Percentiles rank a stretch among this genome's conserved stretches.
Evolutionary conservation across 2,329 filamentous ascomycete species (phyloP).

Genomic region (Colletotrichum paranaense): DNA sequence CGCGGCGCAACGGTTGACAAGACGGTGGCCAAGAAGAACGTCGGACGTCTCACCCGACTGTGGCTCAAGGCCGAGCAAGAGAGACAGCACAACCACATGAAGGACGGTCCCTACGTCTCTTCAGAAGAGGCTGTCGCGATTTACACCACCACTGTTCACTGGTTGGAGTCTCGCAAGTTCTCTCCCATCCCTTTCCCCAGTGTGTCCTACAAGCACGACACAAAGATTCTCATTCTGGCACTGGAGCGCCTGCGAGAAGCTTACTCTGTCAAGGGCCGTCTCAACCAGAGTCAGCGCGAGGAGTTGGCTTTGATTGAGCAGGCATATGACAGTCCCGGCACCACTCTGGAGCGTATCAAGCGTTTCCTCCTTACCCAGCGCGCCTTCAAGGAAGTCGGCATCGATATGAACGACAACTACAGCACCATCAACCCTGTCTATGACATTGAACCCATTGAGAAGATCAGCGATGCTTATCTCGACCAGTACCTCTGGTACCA

Average conservation of each 20-base stretch:
- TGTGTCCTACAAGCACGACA: conserved; percentile 99
- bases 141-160: conserved; percentile 98
- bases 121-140: conserved; percentile 99
- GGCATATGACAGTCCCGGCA: conserved; percentile 97
- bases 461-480: conserved; percentile 98
- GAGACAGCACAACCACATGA: conserved; percentile 99
- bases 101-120: conserved; percentile 97
- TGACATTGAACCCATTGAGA: conserved; percentile 98
- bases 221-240: conserved; percentile 96
- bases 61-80: conserved; percentile 99
- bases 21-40: conserved; percentile 99
- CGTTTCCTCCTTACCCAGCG: conserved; percentile 95
- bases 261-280: conserved; percentile 95
- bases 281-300: conserved; percentile 98
- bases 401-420: conserved; percentile 99
- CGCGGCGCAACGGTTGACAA: conserved; percentile 98
- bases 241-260: conserved; percentile 93
- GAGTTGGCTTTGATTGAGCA: conserved; percentile 97
- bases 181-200: conserved; percentile 98
- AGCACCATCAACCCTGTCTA: conserved; percentile 99
- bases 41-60: conserved; percentile 91
- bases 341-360: conserved; percentile 95
- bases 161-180: conserved; percentile 98
- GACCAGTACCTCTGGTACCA: conserved; percentile 99
- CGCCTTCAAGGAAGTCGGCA: conserved; percentile 99